Evolutionary conservation across 495 filamentous ascomycete species (phyloP), one percentile per base, ranked within the genome.

Genomic region (Penicillium odoratum): DNA sequence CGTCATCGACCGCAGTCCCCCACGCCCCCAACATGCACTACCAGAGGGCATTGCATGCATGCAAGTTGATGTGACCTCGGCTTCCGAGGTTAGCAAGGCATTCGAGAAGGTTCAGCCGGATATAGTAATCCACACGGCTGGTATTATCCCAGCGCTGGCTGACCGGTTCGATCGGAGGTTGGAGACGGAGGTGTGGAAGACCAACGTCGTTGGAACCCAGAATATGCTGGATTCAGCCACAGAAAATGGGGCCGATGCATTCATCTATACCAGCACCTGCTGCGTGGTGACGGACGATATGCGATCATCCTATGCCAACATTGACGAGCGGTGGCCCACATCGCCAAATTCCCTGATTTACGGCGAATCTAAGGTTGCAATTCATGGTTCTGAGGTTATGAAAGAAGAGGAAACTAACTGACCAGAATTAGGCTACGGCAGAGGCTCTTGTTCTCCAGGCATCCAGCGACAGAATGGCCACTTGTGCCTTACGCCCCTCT

Each of bases 151-250:
- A 11, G 58, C 46, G 46, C 63, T 81, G 21, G 59, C 64, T 13
- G 73, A 76, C 49, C 71, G 77, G 30, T 81, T 77, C 56, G 61
- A 66, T 25, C 69, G 78, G 42, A 65, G 64, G 50, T 56, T 72
- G 46, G 69, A 76, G 59, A 59, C 59, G 28, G 59, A 65, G 38
- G 69, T 76, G 9, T 75, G 75, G 69, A 71, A 65, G 34, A 70
- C 82, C 52, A 88, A 89, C 69, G 71, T 86, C 33, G 78, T 79
- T 28, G 85, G 85, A 53, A 84, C 84, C 21, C 71, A 69, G 49
- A 83, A 86, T 60, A 78, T 85, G 48, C 69, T 89, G 16, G 67
- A 74, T 18, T 79, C 77, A 3, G 76, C 84, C 21, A 74, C 75
- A 56, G 60, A 65, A 29, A 70, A 67, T 29, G 79, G 77, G 18